phyloP scores from a whole-genome alignment of 129 eudicot genomes.

The Artemisia tridentata region DNA sequence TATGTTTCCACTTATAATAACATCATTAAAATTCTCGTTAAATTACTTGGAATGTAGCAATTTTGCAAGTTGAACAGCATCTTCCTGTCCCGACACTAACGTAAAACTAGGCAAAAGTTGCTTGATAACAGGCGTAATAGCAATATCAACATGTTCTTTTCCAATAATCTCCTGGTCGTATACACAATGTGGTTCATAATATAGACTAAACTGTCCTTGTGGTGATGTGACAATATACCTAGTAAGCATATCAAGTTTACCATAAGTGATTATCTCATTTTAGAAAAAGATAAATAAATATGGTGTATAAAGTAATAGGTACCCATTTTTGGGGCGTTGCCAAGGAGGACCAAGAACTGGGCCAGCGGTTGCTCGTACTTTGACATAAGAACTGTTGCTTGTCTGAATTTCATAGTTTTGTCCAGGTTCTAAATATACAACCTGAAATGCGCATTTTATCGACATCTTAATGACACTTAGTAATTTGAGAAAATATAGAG shows the following conservation, averaged over 20 bases:
- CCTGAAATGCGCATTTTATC: slow-evolving; percentile 33
- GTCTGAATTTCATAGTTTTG: slow-evolving; percentile 59
- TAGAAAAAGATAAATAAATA: neutral
- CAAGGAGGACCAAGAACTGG: slow-evolving; percentile 97
- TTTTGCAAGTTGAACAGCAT: slow-evolving; percentile 86
- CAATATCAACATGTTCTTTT: slow-evolving; percentile 76
- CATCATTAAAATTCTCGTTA: slow-evolving; percentile 4
- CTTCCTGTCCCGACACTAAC: slow-evolving; percentile 95
- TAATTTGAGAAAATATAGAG: neutral
- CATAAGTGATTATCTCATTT: neutral
- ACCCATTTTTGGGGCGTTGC: slow-evolving; percentile 99
- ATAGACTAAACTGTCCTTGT: slow-evolving; percentile 54
- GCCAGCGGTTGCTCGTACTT: slow-evolving; percentile 76
- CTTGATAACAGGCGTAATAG: slow-evolving; percentile 88
- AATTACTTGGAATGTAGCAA: slow-evolving; percentile 66
- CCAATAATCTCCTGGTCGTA: slow-evolving; percentile 52
- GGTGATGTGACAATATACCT: slow-evolving; percentile 84
- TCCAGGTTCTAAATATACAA: slow-evolving; percentile 83
- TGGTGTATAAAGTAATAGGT: neutral
- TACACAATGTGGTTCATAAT: slow-evolving; percentile 93
- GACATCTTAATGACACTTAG: neutral
- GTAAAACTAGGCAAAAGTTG: slow-evolving; percentile 73
- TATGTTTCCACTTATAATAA: neutral
- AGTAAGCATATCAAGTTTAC: slow-evolving; percentile 7
- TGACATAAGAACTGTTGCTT: slow-evolving; percentile 50